Evolutionary conservation across 345 rosid genomes (phyloP).

Genomic region (Capsella bursapastoris): DNA sequence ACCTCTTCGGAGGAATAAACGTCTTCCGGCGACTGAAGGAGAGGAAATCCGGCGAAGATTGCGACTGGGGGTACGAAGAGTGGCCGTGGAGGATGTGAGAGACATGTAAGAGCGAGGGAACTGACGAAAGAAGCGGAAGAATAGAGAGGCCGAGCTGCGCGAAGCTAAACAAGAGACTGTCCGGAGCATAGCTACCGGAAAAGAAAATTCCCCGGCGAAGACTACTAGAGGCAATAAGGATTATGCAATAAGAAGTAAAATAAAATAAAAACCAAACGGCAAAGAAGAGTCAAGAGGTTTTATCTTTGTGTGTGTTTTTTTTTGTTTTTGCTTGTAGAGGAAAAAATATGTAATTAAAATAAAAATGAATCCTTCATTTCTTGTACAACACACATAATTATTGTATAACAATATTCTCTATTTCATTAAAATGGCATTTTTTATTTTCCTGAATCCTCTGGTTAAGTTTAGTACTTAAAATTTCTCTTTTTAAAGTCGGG

Average conservation of each 20-base stretch:
- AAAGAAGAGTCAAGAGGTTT: slow-evolving; percentile 2
- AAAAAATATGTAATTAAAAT: background rate
- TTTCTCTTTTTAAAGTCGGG: background rate
- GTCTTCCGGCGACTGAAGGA: slow-evolving; percentile 46
- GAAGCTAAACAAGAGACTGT: slow-evolving; percentile 57
- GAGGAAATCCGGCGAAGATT: slow-evolving; percentile 46
- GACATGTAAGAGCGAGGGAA: slow-evolving; percentile 48
- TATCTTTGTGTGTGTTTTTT: background rate
- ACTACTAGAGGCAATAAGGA: slow-evolving; percentile 16
- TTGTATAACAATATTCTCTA: background rate
- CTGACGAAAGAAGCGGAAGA: slow-evolving; percentile 52
- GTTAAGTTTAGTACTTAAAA: background rate
- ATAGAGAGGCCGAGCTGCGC: slow-evolving; percentile 51
- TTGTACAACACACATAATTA: slow-evolving; percentile 38
- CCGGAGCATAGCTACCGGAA: slow-evolving; percentile 62
- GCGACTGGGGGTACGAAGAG: slow-evolving; percentile 31
- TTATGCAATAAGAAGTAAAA: background rate
- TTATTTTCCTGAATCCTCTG: background rate
- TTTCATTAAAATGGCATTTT: slow-evolving; percentile 4
- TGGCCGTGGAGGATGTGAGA: slow-evolving; percentile 40
- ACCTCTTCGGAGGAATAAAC: slow-evolving; percentile 53
- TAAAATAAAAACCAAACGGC: slow-evolving; percentile 25
- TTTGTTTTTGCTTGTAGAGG: slow-evolving; percentile 3
- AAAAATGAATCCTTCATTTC: slow-evolving; percentile 18
- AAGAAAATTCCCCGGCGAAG: slow-evolving; percentile 25